Conservation (phyloP, 208 protist genomes). For the Trypanosoma mega region DNA sequence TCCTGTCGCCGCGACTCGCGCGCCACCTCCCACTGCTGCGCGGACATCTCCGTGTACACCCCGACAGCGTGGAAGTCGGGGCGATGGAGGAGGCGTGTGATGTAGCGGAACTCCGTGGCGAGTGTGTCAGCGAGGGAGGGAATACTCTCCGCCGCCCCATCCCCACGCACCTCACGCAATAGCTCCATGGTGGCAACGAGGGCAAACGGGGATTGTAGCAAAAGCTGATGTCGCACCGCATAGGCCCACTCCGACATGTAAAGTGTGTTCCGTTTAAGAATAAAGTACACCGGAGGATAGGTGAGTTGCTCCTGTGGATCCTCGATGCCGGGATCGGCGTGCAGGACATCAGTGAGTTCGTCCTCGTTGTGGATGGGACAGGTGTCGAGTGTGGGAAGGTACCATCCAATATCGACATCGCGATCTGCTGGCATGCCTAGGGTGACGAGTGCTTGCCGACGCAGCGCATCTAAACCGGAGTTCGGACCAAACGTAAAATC, state of each 20-base stretch:
- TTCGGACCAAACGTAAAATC: slow-evolving; percentile 60
- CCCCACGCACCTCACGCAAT: slow-evolving; percentile 79
- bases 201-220: slow-evolving; percentile 85
- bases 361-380: slow-evolving; percentile 69
- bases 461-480: slow-evolving; percentile 42
- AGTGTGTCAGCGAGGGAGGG: slow-evolving; percentile 70
- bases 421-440: slow-evolving; percentile 68
- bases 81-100: slow-evolving; percentile 57
- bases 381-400: slow-evolving; percentile 84
- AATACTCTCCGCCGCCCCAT: slow-evolving; percentile 62
- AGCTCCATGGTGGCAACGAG: slow-evolving; percentile 73
- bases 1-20: slow-evolving; percentile 53
- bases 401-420: slow-evolving; percentile 80
- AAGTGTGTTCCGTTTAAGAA: slow-evolving; percentile 75
- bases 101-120: slow-evolving; percentile 71
- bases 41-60: slow-evolving; percentile 68
- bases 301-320: slow-evolving; percentile 51
- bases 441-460: slow-evolving; percentile 32
- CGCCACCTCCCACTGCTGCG: slow-evolving; percentile 60
- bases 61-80: slow-evolving; percentile 84
- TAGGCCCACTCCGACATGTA: slow-evolving; percentile 90
- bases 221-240: slow-evolving; percentile 87
- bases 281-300: slow-evolving; percentile 90
- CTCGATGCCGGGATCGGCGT: slow-evolving; percentile 81
- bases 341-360: slow-evolving; percentile 75